phyloP scores from a whole-genome alignment of 179 eudicot genomes.

The Beta corolliflora region DNA sequence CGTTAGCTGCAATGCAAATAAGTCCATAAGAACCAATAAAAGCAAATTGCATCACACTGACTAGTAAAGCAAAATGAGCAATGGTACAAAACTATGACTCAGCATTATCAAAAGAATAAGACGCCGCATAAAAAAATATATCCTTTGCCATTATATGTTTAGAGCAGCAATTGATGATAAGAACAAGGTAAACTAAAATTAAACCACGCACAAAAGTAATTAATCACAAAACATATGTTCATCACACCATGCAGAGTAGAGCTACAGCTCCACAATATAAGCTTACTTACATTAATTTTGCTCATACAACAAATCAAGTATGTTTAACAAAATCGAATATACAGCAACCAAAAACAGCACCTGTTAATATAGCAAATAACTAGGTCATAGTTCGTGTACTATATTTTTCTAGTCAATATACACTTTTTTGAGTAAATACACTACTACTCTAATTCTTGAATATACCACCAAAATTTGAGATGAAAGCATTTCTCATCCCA shows the following conservation, averaged over 20 bases:
- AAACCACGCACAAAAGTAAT: neutral
- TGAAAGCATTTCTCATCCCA: neutral
- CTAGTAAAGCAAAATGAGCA: neutral
- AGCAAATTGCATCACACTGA: constrained; percentile 7
- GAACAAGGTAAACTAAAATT: neutral
- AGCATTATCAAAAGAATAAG: neutral
- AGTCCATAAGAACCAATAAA: neutral
- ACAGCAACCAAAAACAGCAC: too few relatives aligned
- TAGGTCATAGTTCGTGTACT: too few relatives aligned
- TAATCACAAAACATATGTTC: neutral
- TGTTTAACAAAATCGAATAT: too few relatives aligned
- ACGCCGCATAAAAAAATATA: neutral
- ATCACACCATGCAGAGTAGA: neutral
- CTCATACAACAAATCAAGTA: too few relatives aligned
- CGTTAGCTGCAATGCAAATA: constrained; percentile 60
- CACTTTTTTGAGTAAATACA: too few relatives aligned
- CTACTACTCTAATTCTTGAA: too few relatives aligned
- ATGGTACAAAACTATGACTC: neutral
- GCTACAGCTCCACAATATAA: too few relatives aligned
- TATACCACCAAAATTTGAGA: too few relatives aligned
- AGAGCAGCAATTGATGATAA: neutral
- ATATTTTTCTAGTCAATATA: too few relatives aligned
- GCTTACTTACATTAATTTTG: too few relatives aligned
- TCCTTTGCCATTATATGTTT: too few relatives aligned
- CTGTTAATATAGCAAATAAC: too few relatives aligned